Base-by-base conservation (phyloP, 352 stramenopile species). In the Phytophthora megakarya region DNA sequence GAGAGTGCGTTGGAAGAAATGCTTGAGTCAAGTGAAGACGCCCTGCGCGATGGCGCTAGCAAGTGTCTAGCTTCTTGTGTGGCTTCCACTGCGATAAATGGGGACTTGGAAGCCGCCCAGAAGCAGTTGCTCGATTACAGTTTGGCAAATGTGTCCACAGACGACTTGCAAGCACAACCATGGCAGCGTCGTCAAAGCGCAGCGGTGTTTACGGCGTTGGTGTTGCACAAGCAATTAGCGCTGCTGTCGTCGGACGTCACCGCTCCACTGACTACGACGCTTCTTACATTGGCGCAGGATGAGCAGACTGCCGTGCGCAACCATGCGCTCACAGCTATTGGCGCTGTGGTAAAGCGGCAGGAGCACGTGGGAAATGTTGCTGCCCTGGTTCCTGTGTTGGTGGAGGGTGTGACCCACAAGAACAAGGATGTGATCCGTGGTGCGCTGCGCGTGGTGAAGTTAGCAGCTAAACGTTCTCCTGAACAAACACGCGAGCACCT, bases 361-460 rank as follows among this genome's bases (percentile, higher is more conserved):
- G 52, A 73, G 18, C 49, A 56, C 13, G 62, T 75, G 11, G 56
- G 76, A 3, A 56, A 68, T 50, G 32, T 73, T 45, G 42, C 55
- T 13, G 33, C 60, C 40, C 76, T 93, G 48, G 69, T 94, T 15
- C 67, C 74, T 21, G 73, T 92, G n/a, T 62, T 96, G 3, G 73
- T 81, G 26, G 67, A 85, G 25, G 65, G 73, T 35, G 83, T 95
- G 52, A 64, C 65, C 30, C 75, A 95, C 71, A 75, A 76, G 42
- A 88, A 89, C 82, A 94, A 96, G 68, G 85, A 95, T 58, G 79
- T 93, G 61, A 73, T 73, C 67, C 88, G 88, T 66, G 73, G 73
- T 15, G 77, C 86, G 18, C 70, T 92, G 61, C 78, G 86, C 47
- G 84, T 94, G 38, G 74, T 78, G 43, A 95, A 96, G 70, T 59